Evolutionary conservation across 2,329 filamentous ascomycete genomes (phyloP).

Genomic region (Paraconiothyrium sp.): DNA sequence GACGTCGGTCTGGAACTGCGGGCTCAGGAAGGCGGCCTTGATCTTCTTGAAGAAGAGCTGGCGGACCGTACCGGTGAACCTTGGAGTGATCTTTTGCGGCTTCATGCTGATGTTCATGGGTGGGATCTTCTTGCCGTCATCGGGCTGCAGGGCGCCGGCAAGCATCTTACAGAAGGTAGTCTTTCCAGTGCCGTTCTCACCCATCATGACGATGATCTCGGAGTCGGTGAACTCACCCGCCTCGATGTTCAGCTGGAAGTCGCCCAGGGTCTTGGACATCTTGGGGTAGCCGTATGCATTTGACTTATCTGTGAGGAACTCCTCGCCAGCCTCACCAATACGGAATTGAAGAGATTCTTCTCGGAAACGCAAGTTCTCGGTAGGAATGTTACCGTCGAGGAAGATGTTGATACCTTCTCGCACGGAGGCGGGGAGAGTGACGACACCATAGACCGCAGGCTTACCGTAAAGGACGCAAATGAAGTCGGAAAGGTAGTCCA

Average conservation of each 20-base stretch:
- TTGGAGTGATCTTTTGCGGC: constrained; percentile 98
- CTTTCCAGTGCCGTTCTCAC: constrained; percentile 99
- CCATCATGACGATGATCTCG: constrained; percentile 99
- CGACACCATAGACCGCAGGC: constrained; percentile 96
- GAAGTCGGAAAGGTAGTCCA: constrained; percentile 98
- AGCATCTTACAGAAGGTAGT: constrained; percentile 98
- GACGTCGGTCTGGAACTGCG: constrained; percentile 99
- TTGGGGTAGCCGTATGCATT: constrained; percentile 86
- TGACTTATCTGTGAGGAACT: constrained; percentile 83
- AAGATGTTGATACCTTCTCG: constrained; percentile 99
- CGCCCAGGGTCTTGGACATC: constrained; percentile 93
- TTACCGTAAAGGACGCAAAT: constrained; percentile 97
- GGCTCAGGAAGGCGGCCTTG: constrained; percentile 93
- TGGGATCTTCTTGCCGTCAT: constrained; percentile 79
- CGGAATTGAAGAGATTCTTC: constrained; percentile 97
- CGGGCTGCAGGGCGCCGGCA: constrained; percentile 91
- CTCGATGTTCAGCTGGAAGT: constrained; percentile 85
- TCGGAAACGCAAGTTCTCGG: constrained; percentile 97
- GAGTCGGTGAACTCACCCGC: constrained; percentile 92
- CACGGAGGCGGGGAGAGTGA: constrained; percentile 93
- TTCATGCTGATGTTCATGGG: constrained; percentile 99
- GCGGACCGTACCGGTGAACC: constrained; percentile 95
- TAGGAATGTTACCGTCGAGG: constrained; percentile 96
- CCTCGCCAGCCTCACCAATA: constrained; percentile 87
- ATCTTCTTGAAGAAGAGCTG: constrained; percentile 99